phyloP scores from a whole-genome alignment of 2,329 filamentous ascomycete genomes.

The Sporothrix pallida region DNA sequence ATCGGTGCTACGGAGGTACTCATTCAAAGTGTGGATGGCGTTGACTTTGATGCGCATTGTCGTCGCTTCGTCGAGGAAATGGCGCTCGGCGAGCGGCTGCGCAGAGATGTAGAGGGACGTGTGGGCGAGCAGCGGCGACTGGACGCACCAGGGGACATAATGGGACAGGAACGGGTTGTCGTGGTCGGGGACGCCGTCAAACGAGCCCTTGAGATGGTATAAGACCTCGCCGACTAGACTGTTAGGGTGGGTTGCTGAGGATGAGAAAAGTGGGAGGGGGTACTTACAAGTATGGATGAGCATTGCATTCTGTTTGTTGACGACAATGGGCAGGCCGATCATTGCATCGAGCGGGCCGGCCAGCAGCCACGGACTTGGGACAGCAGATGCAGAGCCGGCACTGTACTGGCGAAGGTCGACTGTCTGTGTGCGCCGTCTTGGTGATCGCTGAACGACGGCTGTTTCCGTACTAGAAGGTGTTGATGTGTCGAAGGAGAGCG shows the following conservation, averaged over 20 bases:
- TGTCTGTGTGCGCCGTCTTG: neutral
- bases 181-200: conserved; percentile 53
- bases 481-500: neutral
- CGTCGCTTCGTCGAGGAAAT: conserved; percentile 50
- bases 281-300: conserved; percentile 38
- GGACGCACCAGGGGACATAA: conserved; percentile 53
- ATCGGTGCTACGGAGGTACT: conserved; percentile 46
- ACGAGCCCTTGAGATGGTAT: conserved; percentile 54
- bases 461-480: neutral
- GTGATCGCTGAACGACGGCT: neutral
- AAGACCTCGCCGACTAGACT: conserved; percentile 52
- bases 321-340: conserved; percentile 36
- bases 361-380: conserved; percentile 35
- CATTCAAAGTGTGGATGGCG: conserved; percentile 52
- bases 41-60: conserved; percentile 49
- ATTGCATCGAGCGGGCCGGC: conserved; percentile 37
- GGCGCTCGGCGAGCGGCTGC: conserved; percentile 54
- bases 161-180: conserved; percentile 52
- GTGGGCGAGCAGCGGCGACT: conserved; percentile 53
- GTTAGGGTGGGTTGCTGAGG: neutral
- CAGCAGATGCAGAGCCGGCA: neutral
- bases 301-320: conserved; percentile 38
- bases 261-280: neutral
- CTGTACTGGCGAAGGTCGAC: neutral
- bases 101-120: conserved; percentile 55